A percentile compares a stretch with the other conserved stretches of the same genome.
phyloP scores from a whole-genome alignment of 2,329 filamentous ascomycete genomes.

The Curvularia sp. region DNA sequence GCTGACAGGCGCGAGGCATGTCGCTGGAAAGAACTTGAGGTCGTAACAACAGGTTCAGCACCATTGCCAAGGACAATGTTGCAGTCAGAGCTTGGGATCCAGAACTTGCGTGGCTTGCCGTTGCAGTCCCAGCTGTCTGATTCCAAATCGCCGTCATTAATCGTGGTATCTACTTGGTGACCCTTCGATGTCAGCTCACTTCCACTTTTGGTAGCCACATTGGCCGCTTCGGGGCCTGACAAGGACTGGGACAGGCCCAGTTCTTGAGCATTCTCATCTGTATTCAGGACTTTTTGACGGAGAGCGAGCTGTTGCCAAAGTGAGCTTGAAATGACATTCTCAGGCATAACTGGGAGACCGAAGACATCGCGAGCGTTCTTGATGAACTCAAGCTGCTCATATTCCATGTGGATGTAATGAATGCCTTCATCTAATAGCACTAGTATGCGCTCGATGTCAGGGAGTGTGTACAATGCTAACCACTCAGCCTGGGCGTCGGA shows the following conservation, averaged over 20 bases:
- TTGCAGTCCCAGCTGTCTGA: slow-evolving; percentile 63
- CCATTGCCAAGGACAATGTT: slow-evolving; percentile 64
- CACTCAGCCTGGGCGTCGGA: slow-evolving; percentile 58
- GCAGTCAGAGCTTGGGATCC: slow-evolving; percentile 63
- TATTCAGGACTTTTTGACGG: slow-evolving; percentile 62
- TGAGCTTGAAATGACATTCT: slow-evolving; percentile 62
- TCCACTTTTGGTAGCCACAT: slow-evolving; percentile 28
- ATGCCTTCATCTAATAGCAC: slow-evolving; percentile 66
- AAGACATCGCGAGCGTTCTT: slow-evolving; percentile 59
- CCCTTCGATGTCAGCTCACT: slow-evolving; percentile 49
- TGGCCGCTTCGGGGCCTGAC: slow-evolving; percentile 43
- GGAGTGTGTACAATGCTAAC: slow-evolving; percentile 60
- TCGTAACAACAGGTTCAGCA: slow-evolving; percentile 60
- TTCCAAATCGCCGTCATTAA: slow-evolving; percentile 46
- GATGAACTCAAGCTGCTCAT: slow-evolving; percentile 65
- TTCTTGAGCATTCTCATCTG: slow-evolving; percentile 59
- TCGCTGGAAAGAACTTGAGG: slow-evolving; percentile 54
- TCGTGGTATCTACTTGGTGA: slow-evolving; percentile 49
- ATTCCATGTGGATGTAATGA: slow-evolving; percentile 66
- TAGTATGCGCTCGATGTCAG: slow-evolving; percentile 62
- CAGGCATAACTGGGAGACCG: slow-evolving; percentile 62
- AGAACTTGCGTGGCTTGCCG: slow-evolving; percentile 62
- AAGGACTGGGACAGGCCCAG: slow-evolving; percentile 58
- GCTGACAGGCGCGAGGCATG: slow-evolving; percentile 58
- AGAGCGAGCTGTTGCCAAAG: slow-evolving; percentile 66